These are phyloP conservation scores for Chlamydomonas urium DNA, from an alignment of 139 green algal species.

Conservation along the genomic window DNA sequence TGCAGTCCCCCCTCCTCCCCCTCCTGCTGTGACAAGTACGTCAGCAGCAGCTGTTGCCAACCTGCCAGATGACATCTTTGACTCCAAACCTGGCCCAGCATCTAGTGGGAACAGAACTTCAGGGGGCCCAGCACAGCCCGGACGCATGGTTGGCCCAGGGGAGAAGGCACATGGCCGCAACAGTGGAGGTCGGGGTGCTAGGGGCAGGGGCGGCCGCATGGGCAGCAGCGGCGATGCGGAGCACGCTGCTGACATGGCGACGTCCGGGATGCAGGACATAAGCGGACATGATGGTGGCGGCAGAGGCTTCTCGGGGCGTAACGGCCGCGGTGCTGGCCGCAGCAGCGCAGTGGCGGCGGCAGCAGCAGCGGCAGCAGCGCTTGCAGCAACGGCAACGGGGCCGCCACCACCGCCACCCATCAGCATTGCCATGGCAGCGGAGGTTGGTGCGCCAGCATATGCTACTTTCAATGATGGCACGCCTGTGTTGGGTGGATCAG, in stretches of 20 bases:
- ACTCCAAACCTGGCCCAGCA: constrained; percentile 30
- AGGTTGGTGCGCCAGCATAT: background rate
- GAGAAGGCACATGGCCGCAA: too few species aligned
- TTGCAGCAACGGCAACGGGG: background rate
- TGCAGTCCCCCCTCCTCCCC: too few species aligned
- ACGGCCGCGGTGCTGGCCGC: constrained; percentile 2
- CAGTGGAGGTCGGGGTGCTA: background rate
- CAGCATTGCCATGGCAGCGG: background rate
- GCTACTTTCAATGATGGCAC: too few species aligned
- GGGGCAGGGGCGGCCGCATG: background rate
- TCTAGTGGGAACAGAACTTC: too few species aligned
- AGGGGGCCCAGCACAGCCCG: too few species aligned
- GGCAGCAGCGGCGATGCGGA: background rate
- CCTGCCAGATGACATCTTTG: constrained; percentile 36
- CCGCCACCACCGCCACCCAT: too few species aligned
- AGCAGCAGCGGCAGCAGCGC: background rate
- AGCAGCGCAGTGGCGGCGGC: background rate
- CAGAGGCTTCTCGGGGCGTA: constrained; percentile 7
- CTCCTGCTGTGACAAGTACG: too few species aligned
- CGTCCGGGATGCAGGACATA: background rate
- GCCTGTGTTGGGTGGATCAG: too few species aligned
- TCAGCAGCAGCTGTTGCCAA: constrained; percentile 18
- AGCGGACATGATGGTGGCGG: too few species aligned
- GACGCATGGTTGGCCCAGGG: too few species aligned
- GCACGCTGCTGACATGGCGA: background rate